phyloP scores from a whole-genome alignment of 75 land plant species.

The Cunninghamia lanceolata region DNA sequence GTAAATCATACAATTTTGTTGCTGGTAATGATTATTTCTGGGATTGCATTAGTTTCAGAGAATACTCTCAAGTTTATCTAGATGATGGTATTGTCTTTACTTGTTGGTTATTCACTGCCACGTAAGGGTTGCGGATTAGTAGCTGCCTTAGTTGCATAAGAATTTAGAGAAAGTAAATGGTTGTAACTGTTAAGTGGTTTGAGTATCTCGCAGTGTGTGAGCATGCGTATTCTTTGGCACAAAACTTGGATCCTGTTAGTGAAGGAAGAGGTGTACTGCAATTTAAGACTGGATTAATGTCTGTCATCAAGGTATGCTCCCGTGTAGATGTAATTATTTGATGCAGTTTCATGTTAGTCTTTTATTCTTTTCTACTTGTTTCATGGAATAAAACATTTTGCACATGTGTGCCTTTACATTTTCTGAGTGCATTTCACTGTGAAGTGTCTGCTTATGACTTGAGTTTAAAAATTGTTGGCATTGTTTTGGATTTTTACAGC shows the following conservation, averaged over 20 bases:
- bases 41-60: background rate
- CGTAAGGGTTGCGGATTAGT: background rate
- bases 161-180: background rate
- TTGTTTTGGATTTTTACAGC: slow-evolving; percentile 50
- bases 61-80: background rate
- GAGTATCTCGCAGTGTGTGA: slow-evolving; percentile 72
- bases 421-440: background rate
- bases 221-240: slow-evolving; percentile 92
- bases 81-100: background rate
- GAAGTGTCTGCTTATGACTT: background rate
- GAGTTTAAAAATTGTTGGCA: background rate
- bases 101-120: background rate
- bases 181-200: slow-evolving; percentile 6
- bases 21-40: background rate
- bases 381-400: background rate
- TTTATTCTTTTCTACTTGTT: background rate
- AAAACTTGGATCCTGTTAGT: slow-evolving; percentile 91
- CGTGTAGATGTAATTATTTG: background rate
- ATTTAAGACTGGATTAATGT: slow-evolving; percentile 95
- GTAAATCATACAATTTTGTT: background rate
- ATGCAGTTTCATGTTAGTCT: background rate
- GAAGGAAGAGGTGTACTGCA: slow-evolving; percentile 96
- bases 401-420: background rate
- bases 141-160: background rate
- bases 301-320: slow-evolving; percentile 82